A percentile compares a stretch with the other conserved stretches of the same genome.
Evolutionary conservation across 768 basidiomycete genomes (phyloP).

Genomic region (Rickenella mellea): DNA sequence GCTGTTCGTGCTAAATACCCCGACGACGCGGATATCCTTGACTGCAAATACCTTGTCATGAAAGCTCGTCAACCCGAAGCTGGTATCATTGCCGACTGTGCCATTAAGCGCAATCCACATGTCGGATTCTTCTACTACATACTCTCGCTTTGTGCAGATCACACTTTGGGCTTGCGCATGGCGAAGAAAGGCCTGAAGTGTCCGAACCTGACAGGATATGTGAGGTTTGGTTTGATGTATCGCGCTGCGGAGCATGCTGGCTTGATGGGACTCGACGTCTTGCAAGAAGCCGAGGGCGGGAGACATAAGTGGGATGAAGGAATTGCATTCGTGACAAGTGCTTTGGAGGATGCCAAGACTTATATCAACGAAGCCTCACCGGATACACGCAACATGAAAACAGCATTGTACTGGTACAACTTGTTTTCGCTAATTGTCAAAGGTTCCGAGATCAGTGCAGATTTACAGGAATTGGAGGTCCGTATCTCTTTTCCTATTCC

Average conservation of each 20-base stretch:
- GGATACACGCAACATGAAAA: conserved; percentile 51
- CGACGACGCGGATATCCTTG: conserved; percentile 54
- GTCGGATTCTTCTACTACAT: conserved; percentile 60
- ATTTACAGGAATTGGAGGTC: conserved; percentile 45
- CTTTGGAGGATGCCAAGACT: conserved; percentile 48
- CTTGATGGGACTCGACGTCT: conserved; percentile 34
- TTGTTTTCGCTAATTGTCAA: conserved; percentile 41
- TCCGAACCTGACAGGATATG: conserved; percentile 41
- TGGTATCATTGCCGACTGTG: conserved; percentile 33
- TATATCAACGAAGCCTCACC: conserved; percentile 51
- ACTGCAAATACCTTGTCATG: conserved; percentile 51
- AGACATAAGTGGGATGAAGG: conserved; percentile 46
- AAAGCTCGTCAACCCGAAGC: conserved; percentile 39
- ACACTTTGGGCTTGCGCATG: conserved; percentile 42
- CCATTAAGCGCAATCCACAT: conserved; percentile 44
- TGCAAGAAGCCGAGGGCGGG: conserved; percentile 1
- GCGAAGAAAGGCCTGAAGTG: conserved; percentile 62
- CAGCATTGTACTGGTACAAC: conserved; percentile 50
- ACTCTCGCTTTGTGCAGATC: conserved; percentile 39
- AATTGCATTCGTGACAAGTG: conserved; percentile 48
- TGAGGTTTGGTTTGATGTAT: conserved; percentile 46
- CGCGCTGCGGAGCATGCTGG: conserved; percentile 56
- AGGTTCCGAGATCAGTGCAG: conserved; percentile 37
- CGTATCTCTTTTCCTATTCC: conserved; percentile 4
- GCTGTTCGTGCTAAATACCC: conserved; percentile 41